Base-by-base conservation (phyloP, 345 rosid genomes). In the Gossypium mustelinum region DNA sequence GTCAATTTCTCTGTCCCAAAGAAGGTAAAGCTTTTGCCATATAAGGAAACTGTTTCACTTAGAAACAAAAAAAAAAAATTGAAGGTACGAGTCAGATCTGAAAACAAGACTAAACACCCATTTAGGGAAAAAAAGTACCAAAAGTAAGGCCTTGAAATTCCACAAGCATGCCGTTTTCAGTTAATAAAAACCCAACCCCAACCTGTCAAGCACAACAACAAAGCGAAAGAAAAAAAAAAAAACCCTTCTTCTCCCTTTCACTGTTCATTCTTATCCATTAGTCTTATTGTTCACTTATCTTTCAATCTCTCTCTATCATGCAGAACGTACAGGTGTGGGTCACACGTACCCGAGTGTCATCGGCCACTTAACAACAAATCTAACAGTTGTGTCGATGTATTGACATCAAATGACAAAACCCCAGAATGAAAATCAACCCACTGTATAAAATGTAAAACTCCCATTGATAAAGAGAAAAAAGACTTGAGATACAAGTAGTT, bases 1-100 rank as follows among this genome's bases (percentile, higher is more conserved):
- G 98, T 93, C 98, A 93, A 85, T 81, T 91, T 91, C 90, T 41
- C 73, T 81, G 84, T 79, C 81, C 82, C 87, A 70, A 1, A 43
- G 59, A 45, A 70, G 48, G 63, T 63, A 22, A 75, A 68, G 74
- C 39, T 2, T 54, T 68, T 77, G 57, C 82, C 73, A 65, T 27
- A 70, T 20, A 75, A 67, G 73, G 81, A 70, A 54, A 78, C 29
- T 34, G 41, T 34, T 34, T 34, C 41, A 34, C 41, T 34, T 34
- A 34, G 41, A 34, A 4, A 4, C 41, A 34, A 34, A 34, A 34
- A 34, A 7, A 34, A 34, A 34, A 4, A 34, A 34, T 34, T 34
- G 41, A 73, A 73, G 59, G 59, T 72, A 74, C 57, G 78, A 80
- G 80, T 83, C 89, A 88, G 92, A 88, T 88, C 92, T 85, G 85